Base-by-base conservation (phyloP, 2,329 filamentous ascomycete species). In the Thelonectria rubi region DNA sequence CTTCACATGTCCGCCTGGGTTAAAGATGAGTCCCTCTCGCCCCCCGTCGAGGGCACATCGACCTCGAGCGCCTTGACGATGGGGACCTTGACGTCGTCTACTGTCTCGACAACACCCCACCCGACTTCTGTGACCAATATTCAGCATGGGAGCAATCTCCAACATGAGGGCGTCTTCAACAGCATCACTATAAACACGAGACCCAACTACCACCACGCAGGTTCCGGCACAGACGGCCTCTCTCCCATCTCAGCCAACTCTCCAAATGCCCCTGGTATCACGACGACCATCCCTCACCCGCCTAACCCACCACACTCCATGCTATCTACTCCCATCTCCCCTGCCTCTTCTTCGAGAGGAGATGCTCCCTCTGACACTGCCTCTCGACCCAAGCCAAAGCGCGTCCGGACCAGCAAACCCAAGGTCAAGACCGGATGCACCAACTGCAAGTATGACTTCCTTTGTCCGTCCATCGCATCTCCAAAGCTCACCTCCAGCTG, bases 391-490 rank as follows among this genome's bases (percentile, higher is more conserved):
- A 71, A 65, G 43, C 48, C 72, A 37, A 84, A 80, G 70, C 79
- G 83, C 54, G 78, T 77, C 14, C 79, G 85, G 56, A 82, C 79
- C 26, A 87, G 85, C 72, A 84, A 80, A 65, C 84, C 85, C 14
- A 89, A 89, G 72, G 87, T 88, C 65, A 89, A 88, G 77, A 89
- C 87, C 1, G 87, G 87, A 42, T 90, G 88, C 75, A 81, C 80
- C 69, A 88, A 86, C 74, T 90, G 87, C 87, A 90, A 90, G 87
- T 89, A 80, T 74, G 87, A 30, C 21, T 47, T n/a, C 26, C 45
- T 30, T 81, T 24, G 15, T 54, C 26, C 57, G 52, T 58, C 12
- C 6, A n/a, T 12, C 34, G 56, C 24, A 51, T 54, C 46, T 56
- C 62, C 62, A 65, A 68, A 68, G 63, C 66, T 74, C 55, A 65